phyloP scores from a whole-genome alignment of 225 moss, liverwort and hornwort genomes.

The Antitrichia curtipendula region DNA sequence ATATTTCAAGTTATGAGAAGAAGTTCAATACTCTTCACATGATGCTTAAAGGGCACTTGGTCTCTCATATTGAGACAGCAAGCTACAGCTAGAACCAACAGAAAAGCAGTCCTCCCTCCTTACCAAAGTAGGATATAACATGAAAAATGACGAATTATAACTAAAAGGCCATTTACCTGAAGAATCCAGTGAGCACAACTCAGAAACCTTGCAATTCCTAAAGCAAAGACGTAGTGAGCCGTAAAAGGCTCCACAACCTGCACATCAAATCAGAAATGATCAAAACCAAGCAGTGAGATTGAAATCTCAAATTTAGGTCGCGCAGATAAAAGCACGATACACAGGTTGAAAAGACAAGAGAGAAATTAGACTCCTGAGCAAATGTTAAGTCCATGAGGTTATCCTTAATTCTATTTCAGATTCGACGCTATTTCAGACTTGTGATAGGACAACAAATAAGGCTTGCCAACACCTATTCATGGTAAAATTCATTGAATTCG shows the following conservation, averaged over 20 bases:
- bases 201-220: conserved; percentile 86
- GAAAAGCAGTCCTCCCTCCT: not conserved
- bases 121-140: not conserved
- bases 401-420: not conserved
- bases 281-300: not conserved
- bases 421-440: not conserved
- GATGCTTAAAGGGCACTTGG: not conserved
- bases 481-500: not conserved
- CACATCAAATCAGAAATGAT: not conserved
- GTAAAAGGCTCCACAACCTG: conserved; percentile 96
- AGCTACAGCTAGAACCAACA: not conserved
- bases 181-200: conserved; percentile 99
- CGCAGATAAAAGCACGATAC: not conserved
- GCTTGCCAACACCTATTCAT: not conserved
- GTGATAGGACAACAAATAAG: not conserved
- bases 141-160: not conserved
- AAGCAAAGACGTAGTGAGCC: conserved; percentile 96
- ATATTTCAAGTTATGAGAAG: not conserved
- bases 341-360: not conserved
- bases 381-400: not conserved
- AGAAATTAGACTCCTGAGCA: not conserved
- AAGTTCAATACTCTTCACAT: not conserved
- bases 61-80: not conserved
- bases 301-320: not conserved
- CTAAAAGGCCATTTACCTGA: conserved; percentile 28